Evolutionary conservation across 2,329 filamentous ascomycete genomes (phyloP).

Genomic region (Pseudogymnoascus sp.): DNA sequence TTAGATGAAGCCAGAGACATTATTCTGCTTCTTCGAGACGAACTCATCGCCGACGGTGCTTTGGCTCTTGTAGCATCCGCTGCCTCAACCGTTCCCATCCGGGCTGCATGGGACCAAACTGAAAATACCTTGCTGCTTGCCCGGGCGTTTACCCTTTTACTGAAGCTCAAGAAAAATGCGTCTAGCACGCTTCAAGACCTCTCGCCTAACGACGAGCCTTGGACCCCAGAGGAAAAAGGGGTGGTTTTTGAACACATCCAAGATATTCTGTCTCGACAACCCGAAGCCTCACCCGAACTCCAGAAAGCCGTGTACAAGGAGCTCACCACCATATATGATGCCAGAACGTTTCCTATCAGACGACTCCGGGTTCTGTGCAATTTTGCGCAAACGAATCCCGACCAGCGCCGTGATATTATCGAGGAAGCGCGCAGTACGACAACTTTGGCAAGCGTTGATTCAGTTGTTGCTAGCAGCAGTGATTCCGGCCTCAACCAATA

Average conservation of each 20-base stretch:
- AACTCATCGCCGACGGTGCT: slow-evolving; percentile 53
- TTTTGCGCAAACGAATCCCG: slow-evolving; percentile 22
- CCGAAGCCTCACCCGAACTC: slow-evolving; percentile 19
- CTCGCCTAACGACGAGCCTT: slow-evolving; percentile 21
- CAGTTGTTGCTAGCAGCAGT: slow-evolving; percentile 17
- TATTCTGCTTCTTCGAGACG: slow-evolving; percentile 55
- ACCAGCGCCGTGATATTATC: slow-evolving; percentile 14
- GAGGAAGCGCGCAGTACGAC: slow-evolving; percentile 10
- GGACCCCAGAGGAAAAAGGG: slow-evolving; percentile 45
- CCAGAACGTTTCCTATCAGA: slow-evolving; percentile 26
- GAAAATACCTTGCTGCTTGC: slow-evolving; percentile 49
- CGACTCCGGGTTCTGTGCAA: slow-evolving; percentile 26
- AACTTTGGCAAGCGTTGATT: slow-evolving; percentile 4
- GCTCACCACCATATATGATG: slow-evolving; percentile 26
- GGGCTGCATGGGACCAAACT: slow-evolving; percentile 46
- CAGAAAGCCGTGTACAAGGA: slow-evolving; percentile 22
- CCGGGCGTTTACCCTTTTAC: slow-evolving; percentile 52
- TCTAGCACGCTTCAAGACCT: slow-evolving; percentile 51
- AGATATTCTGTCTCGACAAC: slow-evolving; percentile 34
- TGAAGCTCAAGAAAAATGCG: slow-evolving; percentile 51
- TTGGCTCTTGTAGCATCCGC: slow-evolving; percentile 47
- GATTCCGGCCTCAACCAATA: slow-evolving; percentile 26
- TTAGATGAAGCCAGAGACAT: slow-evolving; percentile 52
- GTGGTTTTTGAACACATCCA: slow-evolving; percentile 57
- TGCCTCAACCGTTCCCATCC: slow-evolving; percentile 45